Evolutionary conservation across 352 stramenopile species (phyloP), one percentile per base, ranked within the genome.

Genomic region (Phytopythium kandeliae): DNA sequence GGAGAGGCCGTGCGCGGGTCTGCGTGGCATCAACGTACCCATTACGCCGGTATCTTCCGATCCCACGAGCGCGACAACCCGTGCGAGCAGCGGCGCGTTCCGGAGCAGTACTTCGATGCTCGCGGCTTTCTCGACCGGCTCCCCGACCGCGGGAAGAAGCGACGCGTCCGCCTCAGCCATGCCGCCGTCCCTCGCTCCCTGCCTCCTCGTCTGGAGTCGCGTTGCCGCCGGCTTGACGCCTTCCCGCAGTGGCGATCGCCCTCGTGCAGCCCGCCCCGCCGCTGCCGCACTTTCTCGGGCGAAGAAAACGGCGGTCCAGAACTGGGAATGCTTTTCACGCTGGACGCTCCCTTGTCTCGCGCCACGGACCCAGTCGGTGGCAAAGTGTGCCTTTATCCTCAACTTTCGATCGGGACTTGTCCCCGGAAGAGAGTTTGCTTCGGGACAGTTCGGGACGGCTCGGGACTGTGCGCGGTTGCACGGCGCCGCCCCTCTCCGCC

Each of bases 41-140:
- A 89, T 53, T 16, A 66, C 45, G 26, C 63, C 62, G 8, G 74
- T 75, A 35, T 92, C 77, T 28, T 74, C 62, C 6, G 72, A 79
- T 4, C 76, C 75, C 31, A 89, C 62, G 53, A 83, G 92, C 35
- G 62, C 65, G 17, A 94, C 61, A 38, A 92, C 51, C 17, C 64
- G 69, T 38, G 80, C 80, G 35, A 92, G 65, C 44, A 94, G 56
- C 35, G 62, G 67, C 22, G 71, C 69, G 36, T 86, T 67, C 26
- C 58, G 59, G 11, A 88, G 56, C n/a, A 93, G 56, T 22, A 62
- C 62, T 28, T 82, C 66, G 47, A 75, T 59, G 40, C 30, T 38
- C 22, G 58, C 45, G 24, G 60, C 33, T 11, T 22, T 42, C 28
- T 48, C 36, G 17, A 41, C 21, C 26, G 50, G 22, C 10, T 12